Conservation (phyloP, 306 rosid genomes). For the Medicago ruthenica region DNA sequence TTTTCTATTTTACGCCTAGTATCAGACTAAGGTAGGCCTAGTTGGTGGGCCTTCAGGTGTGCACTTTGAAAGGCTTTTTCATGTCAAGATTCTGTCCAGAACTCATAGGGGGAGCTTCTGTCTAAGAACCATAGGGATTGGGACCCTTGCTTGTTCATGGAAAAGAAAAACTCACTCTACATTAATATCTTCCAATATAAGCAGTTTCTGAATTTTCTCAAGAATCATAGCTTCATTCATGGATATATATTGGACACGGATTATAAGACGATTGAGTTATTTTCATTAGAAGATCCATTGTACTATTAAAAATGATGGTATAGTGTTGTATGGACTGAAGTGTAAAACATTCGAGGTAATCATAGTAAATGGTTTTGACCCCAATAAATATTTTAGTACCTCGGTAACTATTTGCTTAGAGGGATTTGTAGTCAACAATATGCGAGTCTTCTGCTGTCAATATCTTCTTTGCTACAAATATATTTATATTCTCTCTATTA, state of each 20-base stretch:
- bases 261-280: slow-evolving; percentile 6
- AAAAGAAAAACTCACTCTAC: neutral
- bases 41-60: neutral
- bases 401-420: slow-evolving; percentile 15
- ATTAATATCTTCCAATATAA: neutral
- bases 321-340: slow-evolving; percentile 3
- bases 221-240: slow-evolving; percentile 14
- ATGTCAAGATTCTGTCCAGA: neutral
- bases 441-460: neutral
- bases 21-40: neutral
- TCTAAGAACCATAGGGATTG: neutral
- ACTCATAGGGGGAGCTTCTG: too few species aligned
- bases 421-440: slow-evolving; percentile 7
- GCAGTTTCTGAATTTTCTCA: slow-evolving; percentile 24
- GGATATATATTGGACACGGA: slow-evolving; percentile 7
- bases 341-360: slow-evolving; percentile 17
- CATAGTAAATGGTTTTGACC: slow-evolving; percentile 16
- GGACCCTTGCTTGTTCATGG: neutral
- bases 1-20: too few species aligned
- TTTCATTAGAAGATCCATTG: slow-evolving; percentile 26
- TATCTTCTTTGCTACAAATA: slow-evolving; percentile 34
- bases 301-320: neutral
- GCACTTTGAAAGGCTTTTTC: neutral
- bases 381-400: neutral
- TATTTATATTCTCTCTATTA: neutral